These are phyloP conservation scores for Alternaria brassicae DNA, from an alignment of 2,329 filamentous ascomycete species.

Conservation along the genomic window DNA sequence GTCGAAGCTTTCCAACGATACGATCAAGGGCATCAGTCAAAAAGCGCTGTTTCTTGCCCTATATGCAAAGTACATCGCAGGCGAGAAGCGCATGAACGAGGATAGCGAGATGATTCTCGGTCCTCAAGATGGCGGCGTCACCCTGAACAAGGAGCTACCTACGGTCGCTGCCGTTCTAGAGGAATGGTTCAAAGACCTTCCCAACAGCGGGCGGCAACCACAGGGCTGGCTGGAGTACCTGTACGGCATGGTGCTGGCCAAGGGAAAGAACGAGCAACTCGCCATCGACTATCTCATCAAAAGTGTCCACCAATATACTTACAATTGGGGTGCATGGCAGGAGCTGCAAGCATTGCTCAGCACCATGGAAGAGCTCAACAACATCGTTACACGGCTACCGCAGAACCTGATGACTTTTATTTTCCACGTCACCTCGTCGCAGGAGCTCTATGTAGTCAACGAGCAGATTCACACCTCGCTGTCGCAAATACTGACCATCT, in stretches of 20 bases:
- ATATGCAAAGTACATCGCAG: slow-evolving; percentile 90
- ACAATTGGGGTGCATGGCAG: slow-evolving; percentile 97
- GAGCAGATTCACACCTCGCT: slow-evolving; percentile 76
- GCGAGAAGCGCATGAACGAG: slow-evolving; percentile 95
- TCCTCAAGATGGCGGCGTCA: slow-evolving; percentile 84
- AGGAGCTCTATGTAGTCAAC: slow-evolving; percentile 89
- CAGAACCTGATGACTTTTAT: slow-evolving; percentile 93
- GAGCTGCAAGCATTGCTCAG: slow-evolving; percentile 84
- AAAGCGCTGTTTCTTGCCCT: slow-evolving; percentile 90
- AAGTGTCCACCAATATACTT: slow-evolving; percentile 87
- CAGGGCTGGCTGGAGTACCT: slow-evolving; percentile 96
- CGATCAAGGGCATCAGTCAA: slow-evolving; percentile 71
- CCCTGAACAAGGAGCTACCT: slow-evolving; percentile 83
- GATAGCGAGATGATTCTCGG: slow-evolving; percentile 97
- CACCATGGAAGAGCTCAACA: slow-evolving; percentile 81
- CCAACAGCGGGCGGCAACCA: slow-evolving; percentile 64
- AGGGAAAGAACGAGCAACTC: slow-evolving; percentile 85
- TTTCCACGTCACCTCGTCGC: slow-evolving; percentile 88
- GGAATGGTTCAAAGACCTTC: slow-evolving; percentile 76
- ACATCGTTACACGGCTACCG: slow-evolving; percentile 75
- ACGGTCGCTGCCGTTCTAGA: slow-evolving; percentile 78
- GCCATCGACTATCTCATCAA: slow-evolving; percentile 87
- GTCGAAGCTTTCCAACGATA: slow-evolving; percentile 40
- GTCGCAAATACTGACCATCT: slow-evolving; percentile 80
- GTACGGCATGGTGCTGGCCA: slow-evolving; percentile 89